These are phyloP conservation scores for Pythium rishiriense DNA, from an alignment of 352 stramenopile species.

Conservation along the genomic window DNA sequence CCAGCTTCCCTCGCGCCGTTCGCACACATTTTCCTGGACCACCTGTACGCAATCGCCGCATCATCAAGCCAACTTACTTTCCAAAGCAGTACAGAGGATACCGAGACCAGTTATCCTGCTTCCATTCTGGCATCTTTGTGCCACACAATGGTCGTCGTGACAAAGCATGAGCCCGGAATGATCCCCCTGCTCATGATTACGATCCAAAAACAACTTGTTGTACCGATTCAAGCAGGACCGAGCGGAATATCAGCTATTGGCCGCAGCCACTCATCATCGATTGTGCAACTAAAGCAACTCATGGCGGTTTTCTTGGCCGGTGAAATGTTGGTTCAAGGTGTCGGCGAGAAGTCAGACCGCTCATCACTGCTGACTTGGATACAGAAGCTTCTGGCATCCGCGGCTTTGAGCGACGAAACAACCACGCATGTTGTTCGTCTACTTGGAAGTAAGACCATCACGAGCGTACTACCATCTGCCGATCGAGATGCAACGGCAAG, in stretches of 20 bases:
- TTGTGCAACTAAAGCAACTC: constrained; percentile 66
- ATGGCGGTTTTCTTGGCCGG: constrained; percentile 78
- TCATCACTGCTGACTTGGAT: constrained; percentile 69
- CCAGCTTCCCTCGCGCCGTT: constrained; percentile 47
- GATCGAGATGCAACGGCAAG: constrained; percentile 12
- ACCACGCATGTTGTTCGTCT: constrained; percentile 65
- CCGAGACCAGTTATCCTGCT: constrained; percentile 41
- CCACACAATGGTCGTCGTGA: constrained; percentile 65
- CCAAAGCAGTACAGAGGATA: not conserved
- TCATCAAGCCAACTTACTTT: constrained; percentile 17
- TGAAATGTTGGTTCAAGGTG: constrained; percentile 54
- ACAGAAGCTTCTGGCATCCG: constrained; percentile 60
- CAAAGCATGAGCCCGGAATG: constrained; percentile 63
- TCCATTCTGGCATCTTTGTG: constrained; percentile 69
- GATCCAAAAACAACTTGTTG: constrained; percentile 82
- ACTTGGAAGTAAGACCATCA: constrained; percentile 26
- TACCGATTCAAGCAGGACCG: constrained; percentile 22
- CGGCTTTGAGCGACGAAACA: constrained; percentile 54
- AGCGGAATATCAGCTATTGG: not conserved
- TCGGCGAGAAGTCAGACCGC: constrained; percentile 56
- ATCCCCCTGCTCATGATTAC: constrained; percentile 83
- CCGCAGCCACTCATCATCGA: constrained; percentile 24
- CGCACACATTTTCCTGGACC: constrained; percentile 75
- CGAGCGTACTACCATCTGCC: not conserved
- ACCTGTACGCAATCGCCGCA: constrained; percentile 69